Conservation (phyloP, 345 rosid species). For the Lagerstroemia speciosa region DNA sequence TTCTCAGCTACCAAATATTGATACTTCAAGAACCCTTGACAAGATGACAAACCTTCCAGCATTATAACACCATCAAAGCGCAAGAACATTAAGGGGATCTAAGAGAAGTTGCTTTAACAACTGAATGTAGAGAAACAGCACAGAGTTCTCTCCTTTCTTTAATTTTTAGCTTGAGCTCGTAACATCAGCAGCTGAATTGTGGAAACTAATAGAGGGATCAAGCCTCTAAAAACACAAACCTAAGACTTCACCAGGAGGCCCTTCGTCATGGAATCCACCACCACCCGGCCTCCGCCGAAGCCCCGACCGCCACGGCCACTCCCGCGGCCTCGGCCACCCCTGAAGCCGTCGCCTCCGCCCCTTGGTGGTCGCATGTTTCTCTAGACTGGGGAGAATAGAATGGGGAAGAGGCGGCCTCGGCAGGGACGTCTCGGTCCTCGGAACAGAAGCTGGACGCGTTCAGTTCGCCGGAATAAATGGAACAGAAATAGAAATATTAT, state of each 20-base stretch:
- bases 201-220: background rate
- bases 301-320: constrained; percentile 45
- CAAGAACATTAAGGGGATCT: background rate
- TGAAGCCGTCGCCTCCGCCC: constrained; percentile 53
- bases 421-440: too few relatives aligned
- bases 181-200: background rate
- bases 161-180: background rate
- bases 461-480: too few relatives aligned
- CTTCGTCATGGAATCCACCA: constrained; percentile 47
- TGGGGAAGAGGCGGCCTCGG: too few relatives aligned
- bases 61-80: too few relatives aligned
- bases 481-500: too few relatives aligned
- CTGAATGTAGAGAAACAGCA: background rate
- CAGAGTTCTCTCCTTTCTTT: background rate
- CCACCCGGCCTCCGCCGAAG: constrained; percentile 27
- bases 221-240: constrained; percentile 29
- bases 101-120: background rate
- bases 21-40: background rate
- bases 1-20: background rate
- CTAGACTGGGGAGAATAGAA: too few relatives aligned
- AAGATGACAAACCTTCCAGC: too few relatives aligned
- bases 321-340: constrained; percentile 25
- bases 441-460: too few relatives aligned
- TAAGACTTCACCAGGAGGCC: constrained; percentile 83
- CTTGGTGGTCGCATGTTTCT: constrained; percentile 37